Percentiles rank a stretch among this genome's conserved stretches.
Conservation (phyloP, 306 rosid genomes). For the Sesbania bispinosa region DNA sequence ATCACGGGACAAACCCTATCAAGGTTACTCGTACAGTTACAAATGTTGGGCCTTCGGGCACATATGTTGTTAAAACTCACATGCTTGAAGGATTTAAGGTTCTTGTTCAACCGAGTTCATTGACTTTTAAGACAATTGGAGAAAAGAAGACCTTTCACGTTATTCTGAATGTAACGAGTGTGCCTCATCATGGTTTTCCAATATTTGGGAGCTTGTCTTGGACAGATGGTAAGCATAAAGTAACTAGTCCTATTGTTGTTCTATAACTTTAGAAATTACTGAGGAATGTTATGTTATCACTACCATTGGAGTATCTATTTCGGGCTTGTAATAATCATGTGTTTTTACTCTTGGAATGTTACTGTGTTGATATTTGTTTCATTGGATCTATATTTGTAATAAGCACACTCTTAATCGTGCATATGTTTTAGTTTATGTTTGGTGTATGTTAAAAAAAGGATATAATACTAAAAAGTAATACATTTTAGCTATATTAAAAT, state of each 20-base stretch:
- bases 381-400: too few relatives aligned
- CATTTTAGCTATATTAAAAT: too few relatives aligned
- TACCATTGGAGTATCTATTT: neutral
- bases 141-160: slow-evolving; percentile 46
- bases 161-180: slow-evolving; percentile 1
- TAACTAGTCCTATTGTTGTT: slow-evolving; percentile 43
- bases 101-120: slow-evolving; percentile 33
- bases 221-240: slow-evolving; percentile 48
- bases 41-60: slow-evolving; percentile 57
- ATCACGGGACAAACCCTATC: neutral
- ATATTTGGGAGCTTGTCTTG: slow-evolving; percentile 29
- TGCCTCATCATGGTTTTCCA: neutral
- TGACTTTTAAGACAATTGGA: slow-evolving; percentile 33
- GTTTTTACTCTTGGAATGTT: too few relatives aligned
- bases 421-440: too few relatives aligned
- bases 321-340: neutral
- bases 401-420: too few relatives aligned
- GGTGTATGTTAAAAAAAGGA: too few relatives aligned
- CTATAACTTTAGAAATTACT: neutral
- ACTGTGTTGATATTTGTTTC: too few relatives aligned
- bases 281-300: neutral
- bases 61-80: slow-evolving; percentile 29
- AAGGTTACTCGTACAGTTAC: too few relatives aligned
- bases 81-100: slow-evolving; percentile 33
- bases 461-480: too few relatives aligned